Evolutionary conservation across 345 rosid genomes (phyloP).

Genomic region (Eucalyptus tenuipes): DNA sequence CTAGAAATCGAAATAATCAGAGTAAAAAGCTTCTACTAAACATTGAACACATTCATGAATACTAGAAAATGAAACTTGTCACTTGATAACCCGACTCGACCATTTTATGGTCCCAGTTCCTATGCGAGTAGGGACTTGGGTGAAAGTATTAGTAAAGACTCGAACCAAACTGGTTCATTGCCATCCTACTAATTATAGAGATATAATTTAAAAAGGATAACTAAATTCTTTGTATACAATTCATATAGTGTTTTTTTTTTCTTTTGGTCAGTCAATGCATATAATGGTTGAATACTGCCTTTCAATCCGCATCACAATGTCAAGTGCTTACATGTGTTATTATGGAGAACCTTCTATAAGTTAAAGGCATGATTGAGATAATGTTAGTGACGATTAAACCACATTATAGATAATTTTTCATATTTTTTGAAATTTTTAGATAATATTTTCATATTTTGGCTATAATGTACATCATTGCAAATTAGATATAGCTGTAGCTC

Average conservation of each 20-base stretch:
- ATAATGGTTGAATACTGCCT: background rate
- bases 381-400: background rate
- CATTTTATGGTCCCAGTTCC: background rate
- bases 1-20: background rate
- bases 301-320: background rate
- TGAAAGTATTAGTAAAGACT: background rate
- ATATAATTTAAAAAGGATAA: background rate
- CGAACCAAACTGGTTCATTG: background rate
- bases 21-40: background rate
- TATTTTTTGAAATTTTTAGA: too few relatives aligned
- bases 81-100: background rate
- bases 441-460: too few relatives aligned
- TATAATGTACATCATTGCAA: too few relatives aligned
- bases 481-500: too few relatives aligned
- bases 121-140: background rate
- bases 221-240: background rate
- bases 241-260: background rate
- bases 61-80: too few relatives aligned
- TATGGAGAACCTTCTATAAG: background rate
- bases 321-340: background rate
- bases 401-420: background rate
- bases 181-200: background rate
- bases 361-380: background rate
- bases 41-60: background rate
- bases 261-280: background rate